Base-by-base conservation (phyloP, 441 rosid genomes). In the Rhodomyrtus psidioides region DNA sequence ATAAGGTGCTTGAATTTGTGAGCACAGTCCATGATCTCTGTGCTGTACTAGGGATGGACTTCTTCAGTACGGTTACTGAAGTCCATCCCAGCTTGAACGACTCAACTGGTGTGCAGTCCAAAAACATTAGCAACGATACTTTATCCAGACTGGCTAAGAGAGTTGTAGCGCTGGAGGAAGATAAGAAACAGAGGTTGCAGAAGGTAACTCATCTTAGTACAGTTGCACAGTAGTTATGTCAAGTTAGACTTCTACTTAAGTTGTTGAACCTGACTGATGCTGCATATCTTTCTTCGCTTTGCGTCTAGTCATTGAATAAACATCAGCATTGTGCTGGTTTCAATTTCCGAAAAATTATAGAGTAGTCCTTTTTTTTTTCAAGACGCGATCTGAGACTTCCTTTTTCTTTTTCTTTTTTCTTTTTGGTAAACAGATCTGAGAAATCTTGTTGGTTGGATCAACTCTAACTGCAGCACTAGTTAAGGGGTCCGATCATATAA, bases 61-160 rank as follows among this genome's bases (percentile, higher is more conserved):
- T 97, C 92, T 88, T 96, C 82, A 91, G 93, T 46, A 94, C 97
- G 6, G 94, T 97, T 84, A 94, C 95, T 17, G 98, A 94, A 90
- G 99, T 96, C 91, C 99, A 97, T 92, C 98, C 99, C 5, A 97
- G 99, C 94, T 93, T 97, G 86, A 93, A 93, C 91, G 98, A 95
- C 86, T 91, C 96, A 51, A 90, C 92, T 7, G 92, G 91, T 86
- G 93, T 90, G 87, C 97, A 94, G 88, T 94, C 95, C 79, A 96
- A 96, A 92, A 97, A 98, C 91, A 97, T 97, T 83, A 96, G 99
- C 93, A 95, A 96, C 89, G 99, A 95, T 87, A 97, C 98, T 6
- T 91, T 97, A 85, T 93, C 96, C 28, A 92, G 95, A 86, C 91
- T 97, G 91, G 98, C 99, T 85, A 95, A 92, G 90, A 96, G 96